These are phyloP conservation scores for Fusarium luffae DNA, from an alignment of 2,329 filamentous ascomycete genomes.

Conservation along the genomic window DNA sequence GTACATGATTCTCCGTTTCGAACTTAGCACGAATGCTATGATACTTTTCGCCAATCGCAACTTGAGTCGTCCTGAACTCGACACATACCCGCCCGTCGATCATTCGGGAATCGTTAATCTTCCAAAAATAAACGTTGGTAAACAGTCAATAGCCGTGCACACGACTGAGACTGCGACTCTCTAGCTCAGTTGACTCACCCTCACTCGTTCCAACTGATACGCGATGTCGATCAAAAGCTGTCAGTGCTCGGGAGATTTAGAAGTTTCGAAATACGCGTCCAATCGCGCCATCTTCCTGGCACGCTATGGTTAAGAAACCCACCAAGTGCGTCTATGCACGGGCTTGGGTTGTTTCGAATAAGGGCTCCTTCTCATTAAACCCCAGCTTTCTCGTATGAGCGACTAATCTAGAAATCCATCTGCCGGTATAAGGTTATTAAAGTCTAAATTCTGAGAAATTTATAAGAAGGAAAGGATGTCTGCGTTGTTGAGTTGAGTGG, in stretches of 20 bases:
- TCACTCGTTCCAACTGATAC: not conserved
- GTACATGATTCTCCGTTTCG: not conserved
- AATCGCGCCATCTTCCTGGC: not conserved
- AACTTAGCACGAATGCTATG: accelerated
- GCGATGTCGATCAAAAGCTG: not conserved
- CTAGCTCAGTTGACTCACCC: not conserved
- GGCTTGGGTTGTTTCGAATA: not conserved
- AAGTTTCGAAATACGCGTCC: not conserved
- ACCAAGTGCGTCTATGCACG: not conserved
- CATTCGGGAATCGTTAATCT: not conserved
- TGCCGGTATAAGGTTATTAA: not conserved
- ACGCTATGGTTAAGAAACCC: not conserved
- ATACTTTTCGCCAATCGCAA: not conserved
- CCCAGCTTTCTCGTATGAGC: not conserved
- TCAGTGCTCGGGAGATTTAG: not conserved
- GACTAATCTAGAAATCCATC: not conserved
- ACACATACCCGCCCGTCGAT: not conserved
- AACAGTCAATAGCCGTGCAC: not conserved
- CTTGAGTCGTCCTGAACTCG: not conserved
- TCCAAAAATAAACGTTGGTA: not conserved
- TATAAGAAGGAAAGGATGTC: no score
- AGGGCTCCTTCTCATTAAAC: not conserved
- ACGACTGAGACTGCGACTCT: not conserved
- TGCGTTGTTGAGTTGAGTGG: no score
- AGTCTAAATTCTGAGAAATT: no score